Evolutionary conservation across 2,329 filamentous ascomycete species (phyloP).

Genomic region (Arthrinium puccinioides): DNA sequence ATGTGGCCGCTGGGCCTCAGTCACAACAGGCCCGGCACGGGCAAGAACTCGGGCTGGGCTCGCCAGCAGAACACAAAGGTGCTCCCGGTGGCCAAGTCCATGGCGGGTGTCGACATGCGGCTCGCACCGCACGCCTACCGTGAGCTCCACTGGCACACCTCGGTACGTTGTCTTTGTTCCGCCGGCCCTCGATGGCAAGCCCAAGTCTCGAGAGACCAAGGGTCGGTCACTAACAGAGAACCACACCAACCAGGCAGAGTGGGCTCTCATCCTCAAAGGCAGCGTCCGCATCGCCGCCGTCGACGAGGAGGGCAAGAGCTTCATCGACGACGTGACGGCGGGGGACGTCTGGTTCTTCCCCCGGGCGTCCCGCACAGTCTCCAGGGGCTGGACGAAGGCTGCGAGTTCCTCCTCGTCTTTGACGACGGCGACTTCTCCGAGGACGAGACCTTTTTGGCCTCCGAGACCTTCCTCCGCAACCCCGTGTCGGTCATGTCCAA

Average conservation of each 20-base stretch:
- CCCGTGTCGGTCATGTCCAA: slow-evolving; percentile 47
- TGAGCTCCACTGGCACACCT: slow-evolving; percentile 57
- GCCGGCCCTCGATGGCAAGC: not conserved
- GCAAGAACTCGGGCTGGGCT: slow-evolving; percentile 41
- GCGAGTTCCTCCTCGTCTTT: slow-evolving; percentile 54
- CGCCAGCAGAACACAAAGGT: slow-evolving; percentile 44
- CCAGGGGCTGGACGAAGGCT: slow-evolving; percentile 46
- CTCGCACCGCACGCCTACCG: slow-evolving; percentile 50
- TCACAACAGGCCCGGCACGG: slow-evolving; percentile 37
- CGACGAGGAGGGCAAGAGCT: slow-evolving; percentile 41
- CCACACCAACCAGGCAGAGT: slow-evolving; percentile 18
- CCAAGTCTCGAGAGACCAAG: not conserved
- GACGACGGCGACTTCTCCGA: slow-evolving; percentile 52
- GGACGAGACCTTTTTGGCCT: slow-evolving; percentile 51
- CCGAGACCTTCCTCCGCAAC: slow-evolving; percentile 43
- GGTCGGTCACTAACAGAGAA: not conserved
- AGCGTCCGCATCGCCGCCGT: slow-evolving; percentile 43
- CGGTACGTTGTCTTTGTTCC: slow-evolving; percentile 10
- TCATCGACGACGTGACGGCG: slow-evolving; percentile 38
- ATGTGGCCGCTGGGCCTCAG: slow-evolving; percentile 49
- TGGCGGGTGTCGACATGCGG: slow-evolving; percentile 55
- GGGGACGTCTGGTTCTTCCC: slow-evolving; percentile 51
- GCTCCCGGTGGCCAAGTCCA: slow-evolving; percentile 39
- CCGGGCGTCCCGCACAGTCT: slow-evolving; percentile 42
- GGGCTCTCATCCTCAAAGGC: slow-evolving; percentile 43